A percentile compares a stretch with the other conserved stretches of the same genome.
These are phyloP conservation scores for Salvia hispanica DNA, from an alignment of 257 asterid species.

Conservation along the genomic window DNA sequence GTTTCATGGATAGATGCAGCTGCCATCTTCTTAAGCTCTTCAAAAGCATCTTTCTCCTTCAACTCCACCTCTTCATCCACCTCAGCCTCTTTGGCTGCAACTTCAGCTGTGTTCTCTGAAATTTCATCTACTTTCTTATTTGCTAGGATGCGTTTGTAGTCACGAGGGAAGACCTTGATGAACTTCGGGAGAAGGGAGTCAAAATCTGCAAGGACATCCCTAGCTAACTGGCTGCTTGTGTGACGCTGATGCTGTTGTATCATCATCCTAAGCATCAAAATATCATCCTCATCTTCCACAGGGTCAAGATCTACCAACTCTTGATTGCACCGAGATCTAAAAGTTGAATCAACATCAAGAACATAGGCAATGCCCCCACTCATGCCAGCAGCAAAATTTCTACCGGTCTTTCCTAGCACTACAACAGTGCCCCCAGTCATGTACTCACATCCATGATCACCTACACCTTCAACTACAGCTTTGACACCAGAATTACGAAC, in stretches of 20 bases:
- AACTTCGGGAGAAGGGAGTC: slow-evolving; percentile 77
- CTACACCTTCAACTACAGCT: slow-evolving; percentile 99
- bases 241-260: slow-evolving; percentile 98
- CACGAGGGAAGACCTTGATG: slow-evolving; percentile 92
- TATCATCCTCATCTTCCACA: slow-evolving; percentile 86
- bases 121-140: slow-evolving; percentile 58
- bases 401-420: slow-evolving; percentile 87
- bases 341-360: slow-evolving; percentile 72
- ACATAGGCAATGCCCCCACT: slow-evolving; percentile 97
- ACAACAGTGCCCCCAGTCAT: slow-evolving; percentile 99
- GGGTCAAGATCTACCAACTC: slow-evolving; percentile 96
- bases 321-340: slow-evolving; percentile 72
- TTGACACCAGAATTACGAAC: slow-evolving; percentile 96
- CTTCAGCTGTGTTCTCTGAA: slow-evolving; percentile 49
- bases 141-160: slow-evolving; percentile 78
- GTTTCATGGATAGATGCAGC: slow-evolving; percentile 44
- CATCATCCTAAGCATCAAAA: slow-evolving; percentile 80
- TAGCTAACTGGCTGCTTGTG: slow-evolving; percentile 84
- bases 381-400: slow-evolving; percentile 99
- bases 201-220: slow-evolving; percentile 74
- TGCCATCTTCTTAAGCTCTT: slow-evolving; percentile 87
- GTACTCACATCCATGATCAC: slow-evolving; percentile 99
- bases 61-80: slow-evolving; percentile 66
- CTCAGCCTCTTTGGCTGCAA: slow-evolving; percentile 60
- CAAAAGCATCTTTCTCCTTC: slow-evolving; percentile 83